Percentiles rank a stretch among this genome's conserved stretches.
phyloP scores from a whole-genome alignment of 305 asterid species.

The Fraxinus xanthoxyloides region DNA sequence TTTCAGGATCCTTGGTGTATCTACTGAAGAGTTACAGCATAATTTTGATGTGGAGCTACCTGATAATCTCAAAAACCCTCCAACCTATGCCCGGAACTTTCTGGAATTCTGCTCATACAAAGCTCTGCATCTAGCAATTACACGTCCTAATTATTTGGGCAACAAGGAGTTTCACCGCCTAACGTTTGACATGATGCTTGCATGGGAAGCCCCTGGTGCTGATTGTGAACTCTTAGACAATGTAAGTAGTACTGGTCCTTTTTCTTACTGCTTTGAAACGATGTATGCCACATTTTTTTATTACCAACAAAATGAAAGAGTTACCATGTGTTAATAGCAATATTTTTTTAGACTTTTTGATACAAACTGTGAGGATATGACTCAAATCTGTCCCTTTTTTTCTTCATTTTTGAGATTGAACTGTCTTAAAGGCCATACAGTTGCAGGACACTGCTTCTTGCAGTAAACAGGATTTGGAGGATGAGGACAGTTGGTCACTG shows the following conservation, averaged over 20 bases:
- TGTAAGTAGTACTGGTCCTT: constrained; percentile 37
- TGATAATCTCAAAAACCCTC: constrained; percentile 50
- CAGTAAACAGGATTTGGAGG: constrained; percentile 58
- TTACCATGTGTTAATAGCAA: constrained; percentile 1
- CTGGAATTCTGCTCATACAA: constrained; percentile 76
- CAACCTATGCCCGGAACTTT: constrained; percentile 66
- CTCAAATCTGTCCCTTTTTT: not conserved
- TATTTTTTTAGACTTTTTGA: not conserved
- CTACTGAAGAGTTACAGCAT: constrained; percentile 53
- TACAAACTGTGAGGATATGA: constrained; percentile 12
- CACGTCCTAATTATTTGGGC: constrained; percentile 55
- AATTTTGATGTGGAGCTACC: constrained; percentile 61
- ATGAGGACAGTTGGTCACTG: constrained; percentile 76
- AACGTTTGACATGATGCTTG: constrained; percentile 91
- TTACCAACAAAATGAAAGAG: not conserved
- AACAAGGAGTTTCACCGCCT: constrained; percentile 70
- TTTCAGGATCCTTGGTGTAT: constrained; percentile 60
- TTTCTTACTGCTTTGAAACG: not conserved
- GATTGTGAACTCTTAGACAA: constrained; percentile 40
- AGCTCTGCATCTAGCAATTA: constrained; percentile 50
- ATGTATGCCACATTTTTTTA: constrained; percentile 10
- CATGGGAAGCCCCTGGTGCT: constrained; percentile 81
- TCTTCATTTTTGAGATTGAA: constrained; percentile 1
- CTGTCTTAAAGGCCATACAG: constrained; percentile 21
- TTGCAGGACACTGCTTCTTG: constrained; percentile 51